phyloP scores from a whole-genome alignment of 2,329 filamentous ascomycete genomes.

The Pestalotiopsis sp. region DNA sequence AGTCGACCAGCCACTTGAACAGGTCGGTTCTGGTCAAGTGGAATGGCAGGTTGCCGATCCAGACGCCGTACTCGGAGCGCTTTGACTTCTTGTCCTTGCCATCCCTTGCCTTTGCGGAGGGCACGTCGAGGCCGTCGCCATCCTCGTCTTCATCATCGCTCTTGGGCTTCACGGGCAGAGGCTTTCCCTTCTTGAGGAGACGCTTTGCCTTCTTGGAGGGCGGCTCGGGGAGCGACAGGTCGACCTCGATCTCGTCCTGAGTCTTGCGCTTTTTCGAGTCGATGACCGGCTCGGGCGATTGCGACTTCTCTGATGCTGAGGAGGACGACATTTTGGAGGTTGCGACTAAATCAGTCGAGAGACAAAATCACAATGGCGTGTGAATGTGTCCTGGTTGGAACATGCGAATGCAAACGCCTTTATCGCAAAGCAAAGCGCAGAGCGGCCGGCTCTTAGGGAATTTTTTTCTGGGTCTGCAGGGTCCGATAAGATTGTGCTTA shows the following conservation, averaged over 20 bases:
- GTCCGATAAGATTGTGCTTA: constrained; percentile 31
- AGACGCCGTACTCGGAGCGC: constrained; percentile 83
- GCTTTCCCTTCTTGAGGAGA: constrained; percentile 82
- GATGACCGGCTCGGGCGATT: constrained; percentile 14
- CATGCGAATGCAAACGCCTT: not conserved
- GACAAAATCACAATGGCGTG: not conserved
- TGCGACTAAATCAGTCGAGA: not conserved
- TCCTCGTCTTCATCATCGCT: constrained; percentile 44
- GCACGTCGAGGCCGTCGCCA: constrained; percentile 31
- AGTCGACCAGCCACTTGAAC: constrained; percentile 76
- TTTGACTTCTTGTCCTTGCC: constrained; percentile 49
- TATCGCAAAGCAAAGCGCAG: not conserved
- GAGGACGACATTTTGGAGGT: constrained; percentile 5
- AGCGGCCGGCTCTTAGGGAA: constrained; percentile 13
- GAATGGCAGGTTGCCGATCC: constrained; percentile 97
- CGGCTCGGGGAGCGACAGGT: constrained; percentile 86
- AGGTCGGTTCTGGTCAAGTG: constrained; percentile 74
- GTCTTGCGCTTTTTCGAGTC: constrained; percentile 72
- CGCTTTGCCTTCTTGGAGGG: constrained; percentile 93
- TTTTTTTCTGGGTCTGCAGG: constrained; percentile 34
- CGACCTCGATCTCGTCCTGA: constrained; percentile 78
- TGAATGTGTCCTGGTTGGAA: not conserved
- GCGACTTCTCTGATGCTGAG: constrained; percentile 18
- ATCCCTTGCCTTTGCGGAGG: constrained; percentile 32
- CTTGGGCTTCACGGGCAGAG: constrained; percentile 48